Base-by-base conservation (phyloP, 768 basidiomycete species). In the Lenzites betulinus region DNA sequence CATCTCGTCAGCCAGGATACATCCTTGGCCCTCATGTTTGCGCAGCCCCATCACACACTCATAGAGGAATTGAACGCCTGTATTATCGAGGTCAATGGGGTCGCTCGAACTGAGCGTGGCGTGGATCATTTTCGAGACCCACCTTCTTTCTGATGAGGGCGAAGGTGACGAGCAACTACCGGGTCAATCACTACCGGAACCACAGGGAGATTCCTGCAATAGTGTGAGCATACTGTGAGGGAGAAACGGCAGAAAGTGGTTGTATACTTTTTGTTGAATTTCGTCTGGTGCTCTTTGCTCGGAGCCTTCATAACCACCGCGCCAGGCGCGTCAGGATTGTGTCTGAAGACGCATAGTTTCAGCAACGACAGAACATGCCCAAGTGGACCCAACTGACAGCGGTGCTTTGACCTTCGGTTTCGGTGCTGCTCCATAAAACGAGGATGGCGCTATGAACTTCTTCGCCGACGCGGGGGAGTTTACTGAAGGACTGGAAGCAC, bases 1-100 rank as follows among this genome's bases (percentile, higher is more conserved):
- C 94, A 97, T 96, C 68, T 98, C 97, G 73, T 99, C 97, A 1
- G 96, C 97, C 35, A 99, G 82, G 64, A 99, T 97, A 67, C 93
- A 95, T 1, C 96, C 96, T 69, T 92, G 86, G 1, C 93, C 91
- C 73, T 95, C 93, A 62, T 93, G 92, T 71, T 87, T 90, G 54
- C 92, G 82, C 68, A 97, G 77, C 11, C 95, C 95, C 94, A 98
- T 98, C 18, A 95, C 90, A 68, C 89, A 93, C 69, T 95, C 93
- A 69, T 99, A 99, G 78, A 99, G 76, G 73, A 99, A 99, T 70
- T 84, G 83, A 35, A 93, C 81, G 30, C 92, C 89, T 89, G 57
- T 5, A 2, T 7, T 1, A 57, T 13, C 56, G 23, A 18, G 43
- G 44, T 55, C 35, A 61, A 12, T 51, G 57, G 1, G 5, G 7